phyloP scores from a whole-genome alignment of 2,329 filamentous ascomycete species.

The Fusarium mexicanum region DNA sequence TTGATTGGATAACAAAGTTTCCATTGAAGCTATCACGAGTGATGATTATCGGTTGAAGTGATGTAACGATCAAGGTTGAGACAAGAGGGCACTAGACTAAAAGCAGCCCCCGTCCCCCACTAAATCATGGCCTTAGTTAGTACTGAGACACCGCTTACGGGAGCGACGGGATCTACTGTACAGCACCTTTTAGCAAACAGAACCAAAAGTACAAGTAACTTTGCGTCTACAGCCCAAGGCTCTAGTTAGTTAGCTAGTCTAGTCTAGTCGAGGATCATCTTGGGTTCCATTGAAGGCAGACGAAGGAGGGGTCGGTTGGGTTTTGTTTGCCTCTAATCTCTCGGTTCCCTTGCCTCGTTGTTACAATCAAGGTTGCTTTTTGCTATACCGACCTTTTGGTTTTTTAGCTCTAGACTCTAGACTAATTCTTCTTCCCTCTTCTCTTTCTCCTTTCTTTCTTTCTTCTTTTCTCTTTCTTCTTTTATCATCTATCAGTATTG shows the following conservation, averaged over 20 bases:
- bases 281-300: neutral
- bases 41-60: neutral
- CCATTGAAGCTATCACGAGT: neutral
- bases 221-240: neutral
- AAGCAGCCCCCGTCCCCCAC: neutral
- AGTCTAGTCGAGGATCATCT: neutral
- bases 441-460: neutral
- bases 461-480: neutral
- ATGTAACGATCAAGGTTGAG: neutral
- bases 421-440: neutral
- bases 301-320: neutral
- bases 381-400: neutral
- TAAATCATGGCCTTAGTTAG: neutral
- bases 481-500: neutral
- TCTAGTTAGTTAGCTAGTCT: neutral
- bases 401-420: neutral
- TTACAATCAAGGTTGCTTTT: neutral
- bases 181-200: neutral
- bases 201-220: neutral
- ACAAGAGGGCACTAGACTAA: neutral
- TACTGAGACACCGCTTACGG: neutral
- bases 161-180: constrained; percentile 11
- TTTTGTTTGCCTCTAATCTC: neutral
- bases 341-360: neutral
- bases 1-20: neutral